phyloP scores from a whole-genome alignment of 2,329 filamentous ascomycete species.

The Huntiella moniliformis region DNA sequence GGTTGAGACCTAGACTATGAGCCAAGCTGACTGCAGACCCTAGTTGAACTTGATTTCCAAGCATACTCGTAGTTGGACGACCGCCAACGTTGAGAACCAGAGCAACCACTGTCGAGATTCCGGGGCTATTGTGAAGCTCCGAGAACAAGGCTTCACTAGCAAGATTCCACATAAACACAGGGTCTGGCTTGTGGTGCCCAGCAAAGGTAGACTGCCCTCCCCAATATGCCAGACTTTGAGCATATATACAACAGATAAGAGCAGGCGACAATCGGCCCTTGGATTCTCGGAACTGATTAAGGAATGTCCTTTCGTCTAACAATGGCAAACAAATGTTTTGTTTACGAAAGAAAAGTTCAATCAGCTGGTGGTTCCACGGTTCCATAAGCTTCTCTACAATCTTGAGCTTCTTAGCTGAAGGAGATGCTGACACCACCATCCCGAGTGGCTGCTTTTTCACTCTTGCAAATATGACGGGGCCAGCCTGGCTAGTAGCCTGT shows the following conservation, averaged over 20 bases:
- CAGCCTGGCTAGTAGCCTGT: constrained; percentile 17
- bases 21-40: constrained; percentile 33
- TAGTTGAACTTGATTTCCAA: constrained; percentile 34
- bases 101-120: constrained; percentile 37
- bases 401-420: constrained; percentile 29
- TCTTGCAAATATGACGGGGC: constrained; percentile 27
- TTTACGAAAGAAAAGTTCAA: constrained; percentile 34
- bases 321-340: constrained; percentile 43
- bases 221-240: constrained; percentile 40
- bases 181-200: constrained; percentile 32
- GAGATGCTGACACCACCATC: constrained; percentile 20
- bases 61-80: constrained; percentile 39
- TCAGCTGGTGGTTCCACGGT: constrained; percentile 30
- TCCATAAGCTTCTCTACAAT: constrained; percentile 40
- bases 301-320: constrained; percentile 35
- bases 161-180: constrained; percentile 42
- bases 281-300: constrained; percentile 25
- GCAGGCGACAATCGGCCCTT: constrained; percentile 34
- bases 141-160: constrained; percentile 40
- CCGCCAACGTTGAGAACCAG: constrained; percentile 40
- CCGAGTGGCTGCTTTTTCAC: constrained; percentile 29
- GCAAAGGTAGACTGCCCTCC: constrained; percentile 25
- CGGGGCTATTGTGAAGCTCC: constrained; percentile 38
- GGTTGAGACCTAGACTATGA: constrained; percentile 35
- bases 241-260: constrained; percentile 37